Conservation (phyloP, 768 basidiomycete genomes). For the Psilocybe tampanensis region DNA sequence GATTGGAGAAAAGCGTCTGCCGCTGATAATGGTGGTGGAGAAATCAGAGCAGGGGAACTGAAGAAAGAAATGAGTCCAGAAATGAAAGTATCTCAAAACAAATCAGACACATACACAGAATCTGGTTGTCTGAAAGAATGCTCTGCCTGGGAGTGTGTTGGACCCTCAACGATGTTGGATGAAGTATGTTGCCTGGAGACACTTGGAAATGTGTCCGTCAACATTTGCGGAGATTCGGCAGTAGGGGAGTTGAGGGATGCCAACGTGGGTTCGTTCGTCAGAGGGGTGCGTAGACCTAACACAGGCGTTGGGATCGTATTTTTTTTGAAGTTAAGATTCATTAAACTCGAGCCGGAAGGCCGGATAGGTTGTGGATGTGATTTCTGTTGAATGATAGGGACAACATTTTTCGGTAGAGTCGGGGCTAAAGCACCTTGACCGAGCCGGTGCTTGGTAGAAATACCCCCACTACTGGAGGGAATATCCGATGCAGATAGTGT, state of each 20-base stretch:
- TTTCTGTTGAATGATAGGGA: slow-evolving; percentile 17
- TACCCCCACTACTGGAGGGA: slow-evolving; percentile 31
- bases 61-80: not conserved
- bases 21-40: slow-evolving; percentile 8
- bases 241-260: slow-evolving; percentile 21
- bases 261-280: slow-evolving; percentile 18
- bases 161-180: not conserved
- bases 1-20: slow-evolving; percentile 38
- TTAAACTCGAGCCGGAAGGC: not conserved
- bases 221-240: slow-evolving; percentile 6
- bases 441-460: slow-evolving; percentile 55
- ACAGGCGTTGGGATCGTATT: slow-evolving; percentile 7
- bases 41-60: slow-evolving; percentile 12
- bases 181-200: not conserved
- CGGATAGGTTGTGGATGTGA: slow-evolving; percentile 6
- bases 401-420: slow-evolving; percentile 35
- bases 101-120: not conserved
- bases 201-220: not conserved
- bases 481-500: slow-evolving; percentile 13
- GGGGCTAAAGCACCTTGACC: slow-evolving; percentile 41
- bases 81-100: not conserved
- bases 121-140: not conserved
- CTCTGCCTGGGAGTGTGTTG: not conserved
- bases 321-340: slow-evolving; percentile 47
- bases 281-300: slow-evolving; percentile 3